These are phyloP conservation scores for Parietichytrium sp. DNA, from an alignment of 108 stramenopile genomes.

Conservation along the genomic window DNA sequence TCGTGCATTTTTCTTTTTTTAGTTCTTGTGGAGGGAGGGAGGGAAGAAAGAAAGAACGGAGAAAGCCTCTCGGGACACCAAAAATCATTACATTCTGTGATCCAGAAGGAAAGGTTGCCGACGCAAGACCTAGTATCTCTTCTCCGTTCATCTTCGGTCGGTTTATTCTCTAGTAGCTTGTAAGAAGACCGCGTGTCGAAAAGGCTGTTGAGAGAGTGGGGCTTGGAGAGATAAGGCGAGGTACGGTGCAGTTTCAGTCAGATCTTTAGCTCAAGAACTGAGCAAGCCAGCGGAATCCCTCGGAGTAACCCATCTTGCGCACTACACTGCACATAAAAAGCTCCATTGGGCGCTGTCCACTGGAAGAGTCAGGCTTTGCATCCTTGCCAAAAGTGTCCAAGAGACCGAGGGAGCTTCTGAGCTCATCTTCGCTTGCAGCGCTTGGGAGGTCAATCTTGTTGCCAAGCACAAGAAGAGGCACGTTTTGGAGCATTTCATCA, in stretches of 20 bases:
- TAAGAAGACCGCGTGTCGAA: no score
- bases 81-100: no score
- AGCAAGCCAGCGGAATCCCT: conserved; percentile 95
- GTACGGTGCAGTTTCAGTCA: no score
- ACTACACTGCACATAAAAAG: conserved; percentile 98
- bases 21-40: no score
- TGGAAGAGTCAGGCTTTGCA: conserved; percentile 75
- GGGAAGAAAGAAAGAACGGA: no score
- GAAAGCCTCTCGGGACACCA: no score
- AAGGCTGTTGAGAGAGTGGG: no score
- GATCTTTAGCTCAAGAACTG: conserved; percentile 74
- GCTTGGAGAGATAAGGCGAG: no score
- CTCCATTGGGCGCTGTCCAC: conserved; percentile 78
- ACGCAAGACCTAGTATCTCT: background rate
- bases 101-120: no score
- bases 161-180: background rate
- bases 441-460: conserved; percentile 97
- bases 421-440: conserved; percentile 92
- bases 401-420: conserved; percentile 90
- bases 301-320: conserved; percentile 95
- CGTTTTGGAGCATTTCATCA: conserved; percentile 75
- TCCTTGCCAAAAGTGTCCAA: conserved; percentile 98
- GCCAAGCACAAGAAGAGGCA: conserved; percentile 96
- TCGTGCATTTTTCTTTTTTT: no score
- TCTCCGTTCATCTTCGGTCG: background rate